phyloP scores from a whole-genome alignment of 345 rosid genomes.

The Passiflora organensis region DNA sequence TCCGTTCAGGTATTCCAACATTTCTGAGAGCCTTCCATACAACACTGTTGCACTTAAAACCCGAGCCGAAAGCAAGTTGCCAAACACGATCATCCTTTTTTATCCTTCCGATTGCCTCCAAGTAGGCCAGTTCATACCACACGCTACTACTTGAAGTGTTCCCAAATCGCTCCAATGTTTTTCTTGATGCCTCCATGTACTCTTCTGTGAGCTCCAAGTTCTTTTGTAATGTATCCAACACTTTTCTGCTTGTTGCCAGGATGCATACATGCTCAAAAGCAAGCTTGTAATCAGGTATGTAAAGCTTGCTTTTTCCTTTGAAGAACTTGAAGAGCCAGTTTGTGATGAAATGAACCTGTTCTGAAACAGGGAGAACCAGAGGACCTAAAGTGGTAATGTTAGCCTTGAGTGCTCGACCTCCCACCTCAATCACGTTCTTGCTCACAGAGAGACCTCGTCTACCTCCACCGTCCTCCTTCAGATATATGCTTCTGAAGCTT shows the following conservation, averaged over 20 bases:
- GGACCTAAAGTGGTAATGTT: conserved; percentile 56
- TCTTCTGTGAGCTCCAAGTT: conserved; percentile 53
- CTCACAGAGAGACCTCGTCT: conserved; percentile 46
- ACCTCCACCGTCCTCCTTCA: conserved; percentile 48
- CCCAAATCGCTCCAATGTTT: conserved; percentile 56
- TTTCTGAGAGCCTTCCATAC: conserved; percentile 56
- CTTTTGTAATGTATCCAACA: conserved; percentile 54
- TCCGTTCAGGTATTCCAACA: conserved; percentile 29
- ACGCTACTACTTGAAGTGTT: conserved; percentile 70
- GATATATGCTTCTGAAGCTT: conserved; percentile 48
- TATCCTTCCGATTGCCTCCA: conserved; percentile 47
- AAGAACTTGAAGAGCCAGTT: conserved; percentile 22
- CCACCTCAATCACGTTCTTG: conserved; percentile 48
- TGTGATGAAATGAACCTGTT: conserved; percentile 48
- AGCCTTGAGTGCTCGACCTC: conserved; percentile 54
- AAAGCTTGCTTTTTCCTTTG: conserved; percentile 27
- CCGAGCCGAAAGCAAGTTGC: conserved; percentile 67
- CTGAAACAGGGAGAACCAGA: conserved; percentile 46
- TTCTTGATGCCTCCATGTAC: conserved; percentile 66
- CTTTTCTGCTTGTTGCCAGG: conserved; percentile 43
- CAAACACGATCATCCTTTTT: conserved; percentile 50
- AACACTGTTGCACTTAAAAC: conserved; percentile 65
- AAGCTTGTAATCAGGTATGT: conserved; percentile 45
- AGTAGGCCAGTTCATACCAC: conserved; percentile 69
- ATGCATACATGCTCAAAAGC: conserved; percentile 58